Percentiles rank a stretch among this genome's conserved stretches.
Conservation (phyloP, 768 basidiomycete genomes). For the Galerina sulciceps region DNA sequence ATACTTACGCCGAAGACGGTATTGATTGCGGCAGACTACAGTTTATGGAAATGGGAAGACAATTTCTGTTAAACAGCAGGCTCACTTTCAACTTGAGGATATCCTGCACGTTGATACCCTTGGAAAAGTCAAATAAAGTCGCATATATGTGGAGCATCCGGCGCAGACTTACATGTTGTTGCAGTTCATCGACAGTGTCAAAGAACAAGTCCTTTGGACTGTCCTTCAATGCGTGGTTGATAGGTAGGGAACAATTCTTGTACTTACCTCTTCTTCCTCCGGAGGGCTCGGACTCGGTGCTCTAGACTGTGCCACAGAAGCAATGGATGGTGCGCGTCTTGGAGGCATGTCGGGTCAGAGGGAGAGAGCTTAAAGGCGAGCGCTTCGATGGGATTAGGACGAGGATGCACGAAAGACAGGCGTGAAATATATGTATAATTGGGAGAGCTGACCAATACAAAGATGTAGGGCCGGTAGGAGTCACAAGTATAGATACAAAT, state of each 20-base stretch:
- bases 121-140: constrained; percentile 2
- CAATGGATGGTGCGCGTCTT: constrained; percentile 54
- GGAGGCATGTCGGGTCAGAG: constrained; percentile 43
- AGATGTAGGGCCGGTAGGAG: constrained; percentile 20
- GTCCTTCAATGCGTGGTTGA: not conserved
- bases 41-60: constrained; percentile 5
- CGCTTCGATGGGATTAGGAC: not conserved
- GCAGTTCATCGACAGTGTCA: constrained; percentile 83
- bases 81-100: constrained; percentile 88
- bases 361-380: too few species aligned
- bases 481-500: constrained; percentile 14
- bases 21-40: constrained; percentile 77
- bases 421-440: constrained; percentile 8
- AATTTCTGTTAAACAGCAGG: constrained; percentile 3
- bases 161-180: constrained; percentile 65
- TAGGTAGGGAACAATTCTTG: not conserved
- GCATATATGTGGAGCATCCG: constrained; percentile 17
- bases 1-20: constrained; percentile 89
- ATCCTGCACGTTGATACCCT: constrained; percentile 97
- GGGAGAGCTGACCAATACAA: constrained; percentile 24
- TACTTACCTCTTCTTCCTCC: constrained; percentile 46
- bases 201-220: constrained; percentile 59
- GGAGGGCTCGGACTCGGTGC: constrained; percentile 50
- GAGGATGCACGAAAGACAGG: not conserved
- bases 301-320: constrained; percentile 51